These are phyloP conservation scores for Diutina pseudorugosa DNA, from an alignment of 1,139 yeast genomes.

Conservation along the genomic window DNA sequence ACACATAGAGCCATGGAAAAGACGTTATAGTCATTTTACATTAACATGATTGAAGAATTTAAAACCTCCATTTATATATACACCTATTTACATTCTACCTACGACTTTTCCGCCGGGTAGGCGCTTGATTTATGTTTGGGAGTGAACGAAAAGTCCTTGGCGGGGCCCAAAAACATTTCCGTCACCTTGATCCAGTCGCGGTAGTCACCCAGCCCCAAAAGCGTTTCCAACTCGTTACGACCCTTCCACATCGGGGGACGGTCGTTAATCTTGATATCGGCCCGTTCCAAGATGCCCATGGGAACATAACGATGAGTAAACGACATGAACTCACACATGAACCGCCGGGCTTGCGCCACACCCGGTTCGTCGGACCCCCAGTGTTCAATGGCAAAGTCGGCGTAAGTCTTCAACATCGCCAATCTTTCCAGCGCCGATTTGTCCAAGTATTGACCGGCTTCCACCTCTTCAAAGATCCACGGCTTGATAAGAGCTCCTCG, in stretches of 20 bases:
- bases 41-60: too few relatives aligned
- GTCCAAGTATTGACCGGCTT: conserved; percentile 78
- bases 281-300: conserved; percentile 76
- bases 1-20: too few relatives aligned
- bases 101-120: conserved; percentile 14
- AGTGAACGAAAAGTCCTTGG: conserved; percentile 60
- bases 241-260: conserved; percentile 93
- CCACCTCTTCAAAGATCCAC: conserved; percentile 96
- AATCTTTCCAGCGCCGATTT: conserved; percentile 84
- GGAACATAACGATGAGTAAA: conserved; percentile 94
- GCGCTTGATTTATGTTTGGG: conserved; percentile 96
- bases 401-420: conserved; percentile 55
- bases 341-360: conserved; percentile 75
- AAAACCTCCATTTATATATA: too few relatives aligned
- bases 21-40: too few relatives aligned
- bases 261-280: conserved; percentile 84
- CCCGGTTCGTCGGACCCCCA: conserved; percentile 99
- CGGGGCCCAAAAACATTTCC: conserved; percentile 92
- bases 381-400: conserved; percentile 79
- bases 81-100: background rate
- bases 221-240: conserved; percentile 86
- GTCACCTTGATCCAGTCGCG: conserved; percentile 93
- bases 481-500: conserved; percentile 97
- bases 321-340: conserved; percentile 86
- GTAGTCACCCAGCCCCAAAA: conserved; percentile 75